These are phyloP conservation scores for Sugiyamaella marilandica DNA, from an alignment of 805 yeast species.

Conservation along the genomic window DNA sequence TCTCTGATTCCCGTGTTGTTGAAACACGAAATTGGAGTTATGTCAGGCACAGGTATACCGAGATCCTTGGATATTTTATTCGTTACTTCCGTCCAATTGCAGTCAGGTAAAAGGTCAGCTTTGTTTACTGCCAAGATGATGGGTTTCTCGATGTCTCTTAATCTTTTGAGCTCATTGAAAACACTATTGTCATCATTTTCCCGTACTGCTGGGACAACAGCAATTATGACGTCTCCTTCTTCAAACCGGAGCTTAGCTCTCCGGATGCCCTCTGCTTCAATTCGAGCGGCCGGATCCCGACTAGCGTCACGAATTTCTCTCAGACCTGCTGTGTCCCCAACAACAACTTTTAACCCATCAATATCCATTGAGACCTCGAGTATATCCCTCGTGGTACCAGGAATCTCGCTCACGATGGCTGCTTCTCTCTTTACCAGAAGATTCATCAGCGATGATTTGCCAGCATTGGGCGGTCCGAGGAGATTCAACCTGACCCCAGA, in stretches of 20 bases:
- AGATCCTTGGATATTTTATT: constrained; percentile 13
- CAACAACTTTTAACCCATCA: constrained; percentile 72
- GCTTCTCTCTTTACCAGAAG: constrained; percentile 70
- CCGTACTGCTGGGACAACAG: constrained; percentile 37
- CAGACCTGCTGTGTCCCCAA: constrained; percentile 94
- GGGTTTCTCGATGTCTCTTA: constrained; percentile 9
- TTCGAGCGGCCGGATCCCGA: constrained; percentile 25
- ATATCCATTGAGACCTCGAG: constrained; percentile 78
- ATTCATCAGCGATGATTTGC: constrained; percentile 84
- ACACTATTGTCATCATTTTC: background rate
- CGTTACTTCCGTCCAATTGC: background rate
- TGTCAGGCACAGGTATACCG: constrained; percentile 15
- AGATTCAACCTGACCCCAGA: constrained; percentile 70
- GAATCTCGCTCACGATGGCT: constrained; percentile 84
- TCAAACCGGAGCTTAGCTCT: constrained; percentile 61
- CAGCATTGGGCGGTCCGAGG: constrained; percentile 94
- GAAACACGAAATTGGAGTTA: constrained; percentile 53
- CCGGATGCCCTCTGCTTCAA: constrained; percentile 76
- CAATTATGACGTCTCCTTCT: constrained; percentile 63
- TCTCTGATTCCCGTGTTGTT: constrained; percentile 50
- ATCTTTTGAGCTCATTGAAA: background rate
- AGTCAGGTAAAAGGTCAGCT: constrained; percentile 21
- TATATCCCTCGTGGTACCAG: constrained; percentile 92
- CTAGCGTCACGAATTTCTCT: constrained; percentile 38
- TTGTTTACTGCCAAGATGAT: constrained; percentile 34